Base-by-base conservation (phyloP, 768 basidiomycete species). In the Boletus bicolor region DNA sequence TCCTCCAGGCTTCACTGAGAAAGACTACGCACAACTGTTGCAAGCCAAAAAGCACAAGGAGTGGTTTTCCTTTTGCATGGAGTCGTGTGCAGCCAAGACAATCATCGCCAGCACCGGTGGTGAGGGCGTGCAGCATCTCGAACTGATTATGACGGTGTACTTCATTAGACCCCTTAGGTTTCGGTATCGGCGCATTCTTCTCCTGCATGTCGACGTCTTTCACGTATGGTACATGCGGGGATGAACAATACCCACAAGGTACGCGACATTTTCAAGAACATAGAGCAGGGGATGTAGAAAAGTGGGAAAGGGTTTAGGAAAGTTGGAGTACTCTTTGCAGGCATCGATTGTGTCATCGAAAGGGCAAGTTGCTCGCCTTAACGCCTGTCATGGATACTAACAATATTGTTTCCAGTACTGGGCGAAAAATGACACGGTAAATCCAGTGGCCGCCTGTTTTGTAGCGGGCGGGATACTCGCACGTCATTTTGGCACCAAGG, bases 201-300 rank as follows among this genome's bases (percentile, higher is more conserved):
- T 93, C 93, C 2, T 80, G 98, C 56, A 98, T 98, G 96, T 92
- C 91, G 35, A 79, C 93, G 19, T 93, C 93, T 30, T 95, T 98
- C 69, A 87, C 89, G 37, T 95, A 97, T 68, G 96, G 98, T 70
- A 9, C 79, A 82, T 60, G 77, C 76, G 12, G 80, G 77, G 14
- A 64, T 85, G 73, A 83, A 74, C 56, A 82, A 82, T 42, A 77
- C 79, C 24, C 89, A 94, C 69, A 95, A 95, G 65, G 89, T 92
- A 1, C 78, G 82, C 44, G 84, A 87, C 60, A 83, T 96, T 36
- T 89, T 97, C 71, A 91, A 85, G 68, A 95, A 98, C 56, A 98
- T 97, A 91, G 95, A 95, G 1, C 83, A 80, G 61, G 88, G 87
- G 35, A 96, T 98, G 93, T 93, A 84, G 84, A 77, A 79, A 30